phyloP scores from a whole-genome alignment of 805 yeast species.

The Candida fluviatilis region DNA sequence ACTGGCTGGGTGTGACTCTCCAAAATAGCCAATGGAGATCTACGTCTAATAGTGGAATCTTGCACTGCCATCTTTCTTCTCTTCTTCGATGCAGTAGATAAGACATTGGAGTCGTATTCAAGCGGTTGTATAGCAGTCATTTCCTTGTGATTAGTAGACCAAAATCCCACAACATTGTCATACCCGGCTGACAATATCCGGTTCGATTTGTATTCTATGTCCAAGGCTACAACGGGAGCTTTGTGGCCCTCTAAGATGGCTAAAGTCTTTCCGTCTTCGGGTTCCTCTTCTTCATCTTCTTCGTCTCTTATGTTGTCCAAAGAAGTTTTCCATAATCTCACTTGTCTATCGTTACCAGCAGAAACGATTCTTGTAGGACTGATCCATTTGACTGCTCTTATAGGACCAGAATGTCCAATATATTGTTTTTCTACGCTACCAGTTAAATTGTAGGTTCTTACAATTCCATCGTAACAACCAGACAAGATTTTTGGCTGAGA shows the following conservation, averaged over 20 bases:
- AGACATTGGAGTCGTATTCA: conserved; percentile 41
- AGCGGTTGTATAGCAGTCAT: conserved; percentile 57
- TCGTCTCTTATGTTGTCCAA: conserved; percentile 45
- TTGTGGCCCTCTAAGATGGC: conserved; percentile 90
- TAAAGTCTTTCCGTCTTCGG: conserved; percentile 67
- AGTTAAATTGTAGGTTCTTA: conserved; percentile 78
- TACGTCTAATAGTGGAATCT: conserved; percentile 71
- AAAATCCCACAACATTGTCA: conserved; percentile 75
- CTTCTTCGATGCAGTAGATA: conserved; percentile 80
- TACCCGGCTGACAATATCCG: conserved; percentile 80
- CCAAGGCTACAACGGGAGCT: conserved; percentile 78
- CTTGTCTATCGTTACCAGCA: conserved; percentile 84
- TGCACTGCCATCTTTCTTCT: conserved; percentile 78
- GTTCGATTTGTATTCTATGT: conserved; percentile 48
- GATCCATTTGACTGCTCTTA: conserved; percentile 78
- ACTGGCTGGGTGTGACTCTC: conserved; percentile 87
- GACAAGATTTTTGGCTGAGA: conserved; percentile 59
- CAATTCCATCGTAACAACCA: conserved; percentile 94
- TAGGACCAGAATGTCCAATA: conserved; percentile 85
- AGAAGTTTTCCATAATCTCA: conserved; percentile 80
- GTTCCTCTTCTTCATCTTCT: conserved; percentile 28
- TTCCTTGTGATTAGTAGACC: conserved; percentile 86
- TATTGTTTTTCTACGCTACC: conserved; percentile 79
- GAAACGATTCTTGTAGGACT: conserved; percentile 72
- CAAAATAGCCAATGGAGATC: conserved; percentile 75